A percentile compares a stretch with the other conserved stretches of the same genome.
phyloP scores from a whole-genome alignment of 2,329 filamentous ascomycete species.

The Setomelanomma holmii region DNA sequence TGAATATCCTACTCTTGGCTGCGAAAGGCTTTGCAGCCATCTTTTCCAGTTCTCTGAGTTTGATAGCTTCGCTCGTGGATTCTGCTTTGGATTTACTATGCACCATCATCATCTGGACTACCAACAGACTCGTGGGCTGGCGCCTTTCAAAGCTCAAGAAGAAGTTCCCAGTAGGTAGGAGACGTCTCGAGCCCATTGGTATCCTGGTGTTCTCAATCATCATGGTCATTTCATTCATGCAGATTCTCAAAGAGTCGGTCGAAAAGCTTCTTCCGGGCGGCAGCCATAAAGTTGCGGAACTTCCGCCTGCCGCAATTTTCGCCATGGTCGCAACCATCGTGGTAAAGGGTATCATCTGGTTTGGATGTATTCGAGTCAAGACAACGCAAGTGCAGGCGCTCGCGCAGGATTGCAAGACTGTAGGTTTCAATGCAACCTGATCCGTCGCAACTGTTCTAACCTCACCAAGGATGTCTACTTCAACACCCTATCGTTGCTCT shows the following conservation, averaged over 20 bases:
- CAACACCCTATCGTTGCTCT: constrained; percentile 68
- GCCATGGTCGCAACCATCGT: constrained; percentile 65
- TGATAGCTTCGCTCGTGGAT: constrained; percentile 68
- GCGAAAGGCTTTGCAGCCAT: constrained; percentile 64
- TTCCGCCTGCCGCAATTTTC: constrained; percentile 62
- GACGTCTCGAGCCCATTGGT: constrained; percentile 65
- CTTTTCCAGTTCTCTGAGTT: constrained; percentile 64
- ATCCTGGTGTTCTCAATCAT: constrained; percentile 68
- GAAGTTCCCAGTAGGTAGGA: constrained; percentile 62
- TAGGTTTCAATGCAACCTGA: no score
- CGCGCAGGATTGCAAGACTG: constrained; percentile 65
- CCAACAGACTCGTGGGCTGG: constrained; percentile 66
- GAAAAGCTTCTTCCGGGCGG: constrained; percentile 62
- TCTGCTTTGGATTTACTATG: constrained; percentile 67
- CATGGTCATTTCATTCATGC: constrained; percentile 69
- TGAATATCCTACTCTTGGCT: constrained; percentile 63
- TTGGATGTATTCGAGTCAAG: constrained; percentile 66
- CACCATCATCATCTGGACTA: constrained; percentile 67
- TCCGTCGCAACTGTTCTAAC: no score
- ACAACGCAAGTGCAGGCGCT: constrained; percentile 70
- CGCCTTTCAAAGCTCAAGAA: constrained; percentile 58
- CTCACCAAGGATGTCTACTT: constrained; percentile 69
- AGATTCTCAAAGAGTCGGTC: constrained; percentile 68
- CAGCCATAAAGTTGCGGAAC: constrained; percentile 56
- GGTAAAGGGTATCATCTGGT: constrained; percentile 66